Conservation (phyloP, 78 protist genomes). For the Dictyostelium citrinum region DNA sequence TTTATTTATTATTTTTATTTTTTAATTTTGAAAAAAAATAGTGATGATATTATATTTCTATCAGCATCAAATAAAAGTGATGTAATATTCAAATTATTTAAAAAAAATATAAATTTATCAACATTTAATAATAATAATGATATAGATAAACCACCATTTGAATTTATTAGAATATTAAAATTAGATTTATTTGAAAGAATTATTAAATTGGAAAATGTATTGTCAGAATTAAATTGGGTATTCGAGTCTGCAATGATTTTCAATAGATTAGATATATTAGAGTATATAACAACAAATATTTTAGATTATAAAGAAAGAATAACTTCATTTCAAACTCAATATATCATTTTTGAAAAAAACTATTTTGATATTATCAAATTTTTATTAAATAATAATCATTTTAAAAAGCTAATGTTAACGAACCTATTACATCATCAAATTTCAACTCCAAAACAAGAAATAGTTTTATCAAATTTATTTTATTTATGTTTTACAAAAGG, state of each 20-base stretch:
- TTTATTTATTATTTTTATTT: no score
- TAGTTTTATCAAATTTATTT: not conserved
- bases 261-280: not conserved
- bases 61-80: not conserved
- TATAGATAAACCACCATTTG: not conserved
- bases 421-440: no score
- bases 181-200: not conserved
- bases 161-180: not conserved
- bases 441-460: no score
- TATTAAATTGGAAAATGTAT: not conserved
- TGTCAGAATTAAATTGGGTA: not conserved
- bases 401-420: no score
- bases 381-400: not conserved
- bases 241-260: not conserved
- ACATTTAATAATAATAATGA: not conserved
- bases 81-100: not conserved
- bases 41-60: not conserved
- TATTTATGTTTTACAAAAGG: not conserved
- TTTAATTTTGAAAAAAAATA: no score
- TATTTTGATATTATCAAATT: not conserved
- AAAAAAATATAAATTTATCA: not conserved
- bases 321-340: not conserved
- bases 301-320: not conserved
- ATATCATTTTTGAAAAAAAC: not conserved
- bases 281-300: not conserved